A percentile compares a stretch with the other conserved stretches of the same genome.
Conservation (phyloP, 108 stramenopile species). For the Fistulifera pelliculosa region DNA sequence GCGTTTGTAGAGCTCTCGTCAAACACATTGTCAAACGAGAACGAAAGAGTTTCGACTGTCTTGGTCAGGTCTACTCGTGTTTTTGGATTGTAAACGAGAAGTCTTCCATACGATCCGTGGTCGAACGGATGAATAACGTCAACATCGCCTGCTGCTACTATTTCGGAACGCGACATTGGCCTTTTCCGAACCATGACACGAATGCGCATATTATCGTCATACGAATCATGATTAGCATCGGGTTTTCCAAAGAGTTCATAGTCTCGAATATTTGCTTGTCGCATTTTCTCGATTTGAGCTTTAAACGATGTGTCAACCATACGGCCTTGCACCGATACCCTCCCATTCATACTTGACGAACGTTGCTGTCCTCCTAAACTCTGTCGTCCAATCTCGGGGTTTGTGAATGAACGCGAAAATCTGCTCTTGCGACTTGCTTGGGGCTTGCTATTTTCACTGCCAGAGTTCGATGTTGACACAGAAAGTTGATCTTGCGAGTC, state of each 20-base stretch:
- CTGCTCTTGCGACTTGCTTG: too few relatives aligned
- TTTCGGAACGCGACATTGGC: conserved; percentile 69
- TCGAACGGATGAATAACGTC: conserved; percentile 79
- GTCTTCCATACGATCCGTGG: conserved; percentile 53
- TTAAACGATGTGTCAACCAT: conserved; percentile 41
- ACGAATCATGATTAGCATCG: conserved; percentile 6
- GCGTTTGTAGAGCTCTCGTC: conserved; percentile 60
- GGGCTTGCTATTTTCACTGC: too few relatives aligned
- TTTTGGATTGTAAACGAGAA: conserved; percentile 94
- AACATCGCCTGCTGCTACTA: conserved; percentile 42
- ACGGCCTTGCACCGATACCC: conserved; percentile 3
- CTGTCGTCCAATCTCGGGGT: too few relatives aligned
- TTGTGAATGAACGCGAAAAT: too few relatives aligned
- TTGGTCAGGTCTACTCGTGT: conserved; percentile 95
- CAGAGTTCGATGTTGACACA: too few relatives aligned
- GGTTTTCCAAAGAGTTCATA: conserved; percentile 38
- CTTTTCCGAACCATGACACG: conserved; percentile 85
- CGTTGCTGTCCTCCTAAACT: too few relatives aligned
- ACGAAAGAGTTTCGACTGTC: conserved; percentile 86
- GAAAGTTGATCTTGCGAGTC: too few relatives aligned
- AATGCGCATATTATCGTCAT: conserved; percentile 75
- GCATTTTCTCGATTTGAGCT: conserved; percentile 38
- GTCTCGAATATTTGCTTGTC: conserved; percentile 45
- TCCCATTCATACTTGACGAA: too few relatives aligned
- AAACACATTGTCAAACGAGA: conserved; percentile 95